Evolutionary conservation across 2,329 filamentous ascomycete species (phyloP).

Genomic region (Dothideomycetes sp.): DNA sequence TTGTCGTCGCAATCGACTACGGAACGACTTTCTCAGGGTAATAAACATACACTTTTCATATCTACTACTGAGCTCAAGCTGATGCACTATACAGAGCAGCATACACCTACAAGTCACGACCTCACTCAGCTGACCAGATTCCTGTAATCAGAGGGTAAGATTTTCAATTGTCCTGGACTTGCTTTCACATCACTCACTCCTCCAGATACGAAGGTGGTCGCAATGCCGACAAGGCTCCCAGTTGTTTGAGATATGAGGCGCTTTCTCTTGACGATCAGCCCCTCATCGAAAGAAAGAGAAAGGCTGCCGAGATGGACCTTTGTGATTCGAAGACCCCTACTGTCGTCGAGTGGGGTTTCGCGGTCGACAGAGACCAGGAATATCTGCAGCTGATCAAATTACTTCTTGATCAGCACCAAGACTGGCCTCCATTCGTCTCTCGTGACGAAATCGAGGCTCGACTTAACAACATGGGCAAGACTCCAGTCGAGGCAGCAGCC

Average conservation of each 20-base stretch:
- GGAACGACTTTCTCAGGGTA: constrained; percentile 60
- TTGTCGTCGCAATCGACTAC: constrained; percentile 69
- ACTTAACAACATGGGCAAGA: constrained; percentile 63
- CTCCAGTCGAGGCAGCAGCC: constrained; percentile 67
- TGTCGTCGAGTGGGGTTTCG: constrained; percentile 65
- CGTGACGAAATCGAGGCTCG: constrained; percentile 64
- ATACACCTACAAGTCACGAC: constrained; percentile 56
- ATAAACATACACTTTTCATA: too few relatives aligned
- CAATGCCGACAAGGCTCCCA: constrained; percentile 78
- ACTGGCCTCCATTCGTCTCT: constrained; percentile 71
- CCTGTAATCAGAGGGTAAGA: constrained; percentile 64
- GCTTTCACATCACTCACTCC: not conserved
- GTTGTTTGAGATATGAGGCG: constrained; percentile 60
- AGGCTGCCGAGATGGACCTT: constrained; percentile 1
- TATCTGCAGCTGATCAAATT: constrained; percentile 75
- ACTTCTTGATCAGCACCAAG: constrained; percentile 71
- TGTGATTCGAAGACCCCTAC: constrained; percentile 3
- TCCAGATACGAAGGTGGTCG: constrained; percentile 68
- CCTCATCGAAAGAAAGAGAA: not conserved
- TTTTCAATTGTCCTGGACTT: not conserved
- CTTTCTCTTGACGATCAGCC: constrained; percentile 49
- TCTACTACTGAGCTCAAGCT: too few relatives aligned
- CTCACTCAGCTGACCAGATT: constrained; percentile 60
- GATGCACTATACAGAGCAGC: constrained; percentile 52
- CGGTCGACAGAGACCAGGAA: constrained; percentile 69